Evolutionary conservation across 2,329 filamentous ascomycete species (phyloP), one percentile per base, ranked within the genome.

Genomic region (Talaromyces funiculosus): DNA sequence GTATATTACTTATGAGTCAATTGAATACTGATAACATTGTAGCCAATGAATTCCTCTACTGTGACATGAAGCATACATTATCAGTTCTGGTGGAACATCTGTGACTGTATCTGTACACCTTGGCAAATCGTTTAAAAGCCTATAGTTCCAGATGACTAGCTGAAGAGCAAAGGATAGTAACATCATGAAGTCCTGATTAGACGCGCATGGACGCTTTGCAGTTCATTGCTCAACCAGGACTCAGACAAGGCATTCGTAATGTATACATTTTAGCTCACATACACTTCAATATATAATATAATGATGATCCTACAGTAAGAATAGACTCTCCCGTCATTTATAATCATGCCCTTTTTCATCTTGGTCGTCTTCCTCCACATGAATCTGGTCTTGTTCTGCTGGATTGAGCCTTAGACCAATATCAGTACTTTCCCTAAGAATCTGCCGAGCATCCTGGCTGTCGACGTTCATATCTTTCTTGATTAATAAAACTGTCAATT

Each of bases 331-430:
- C 9, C 31, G 4, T 53, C 29, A 59, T 42, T 2, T 12, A 20
- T n/a, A 24, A 35, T 53, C 35, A 29, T 51, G 12, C 31, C 29
- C 9, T 7, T 16, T 24, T 2, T 22, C 38, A 29, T 38, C 22
- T 16, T 49, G 22, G 1, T 57, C 14, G 14, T 69, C 62, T 18
- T 62, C 64, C 12, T 63, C 62, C 26, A 69, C 26, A 3, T 64
- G 66, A 20, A 85, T 76, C 45, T 82, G 72, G 67, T 88, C 85
- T 57, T 83, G 82, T 53, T 79, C 74, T 60, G 88, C 86, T 63
- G 87, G 86, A 65, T 91, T 82, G 57, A 93, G 68, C 64, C 90
- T 76, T 66, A 86, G 81, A 0, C 89, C 90, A 53, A 93, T 75
- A 57, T 81, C 78, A 65, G 82, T 84, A 71, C 90, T 91, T 64